Percentiles rank a stretch among this genome's conserved stretches.
phyloP scores from a whole-genome alignment of 2,329 filamentous ascomycete species.

The Acephala macrosclerotiorum region DNA sequence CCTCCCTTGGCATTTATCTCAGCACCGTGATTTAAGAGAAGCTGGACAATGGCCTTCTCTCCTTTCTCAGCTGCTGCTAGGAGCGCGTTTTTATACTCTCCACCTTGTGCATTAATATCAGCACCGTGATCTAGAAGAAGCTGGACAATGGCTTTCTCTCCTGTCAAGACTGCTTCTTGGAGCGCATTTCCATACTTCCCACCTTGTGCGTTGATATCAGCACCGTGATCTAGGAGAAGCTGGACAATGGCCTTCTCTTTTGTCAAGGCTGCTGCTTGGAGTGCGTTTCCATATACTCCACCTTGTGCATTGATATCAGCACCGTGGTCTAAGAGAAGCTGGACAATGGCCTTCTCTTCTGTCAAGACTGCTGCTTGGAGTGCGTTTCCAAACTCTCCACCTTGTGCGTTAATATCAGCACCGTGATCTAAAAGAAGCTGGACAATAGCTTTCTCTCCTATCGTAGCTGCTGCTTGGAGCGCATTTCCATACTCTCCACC shows the following conservation, averaged over 20 bases:
- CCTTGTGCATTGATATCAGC: too few relatives aligned
- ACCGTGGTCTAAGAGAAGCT: constrained; percentile 22
- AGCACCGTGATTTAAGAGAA: not conserved
- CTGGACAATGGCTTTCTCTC: constrained; percentile 1
- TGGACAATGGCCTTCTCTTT: too few relatives aligned
- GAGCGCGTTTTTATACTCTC: constrained; percentile 11
- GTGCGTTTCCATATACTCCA: constrained; percentile 8
- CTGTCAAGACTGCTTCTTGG: not conserved
- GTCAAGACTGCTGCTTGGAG: not conserved
- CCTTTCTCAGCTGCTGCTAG: too few relatives aligned
- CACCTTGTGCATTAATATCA: not conserved
- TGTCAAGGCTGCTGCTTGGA: too few relatives aligned
- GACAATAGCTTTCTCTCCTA: too few relatives aligned
- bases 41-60: too few relatives aligned
- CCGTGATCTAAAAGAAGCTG: not conserved
- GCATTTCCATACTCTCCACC: constrained; percentile 9
- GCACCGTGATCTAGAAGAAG: constrained; percentile 19
- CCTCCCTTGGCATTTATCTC: not conserved
- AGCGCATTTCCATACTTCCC: not conserved
- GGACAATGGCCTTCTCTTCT: not conserved
- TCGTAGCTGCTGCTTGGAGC: constrained; percentile 2
- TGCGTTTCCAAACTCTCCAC: not conserved
- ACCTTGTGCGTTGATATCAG: not conserved
- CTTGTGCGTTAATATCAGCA: not conserved
- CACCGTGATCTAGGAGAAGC: not conserved